Percentiles rank a stretch among this genome's conserved stretches.
Evolutionary conservation across 192 early-diverging fungal genomes (phyloP).

Genomic region (Lunasporangiospora selenospora): DNA sequence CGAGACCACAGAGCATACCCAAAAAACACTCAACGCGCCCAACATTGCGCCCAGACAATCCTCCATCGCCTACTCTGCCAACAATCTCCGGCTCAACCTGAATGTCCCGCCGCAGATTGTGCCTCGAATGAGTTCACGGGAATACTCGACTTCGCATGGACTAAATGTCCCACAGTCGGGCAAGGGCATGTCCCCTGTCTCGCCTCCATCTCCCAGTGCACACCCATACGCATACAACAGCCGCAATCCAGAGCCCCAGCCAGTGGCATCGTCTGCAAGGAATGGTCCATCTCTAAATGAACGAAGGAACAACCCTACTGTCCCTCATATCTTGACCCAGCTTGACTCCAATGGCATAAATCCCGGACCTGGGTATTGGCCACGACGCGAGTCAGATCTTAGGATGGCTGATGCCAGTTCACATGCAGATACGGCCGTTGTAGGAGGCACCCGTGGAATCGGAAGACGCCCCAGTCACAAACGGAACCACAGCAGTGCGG

Average conservation of each 20-base stretch:
- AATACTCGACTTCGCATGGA: constrained; percentile 35
- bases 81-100: constrained; percentile 19
- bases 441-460: constrained; percentile 39
- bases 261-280: constrained; percentile 1
- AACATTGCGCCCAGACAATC: constrained; percentile 37
- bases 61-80: constrained; percentile 39
- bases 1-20: constrained; percentile 32
- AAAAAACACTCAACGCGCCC: constrained; percentile 33
- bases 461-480: constrained; percentile 37
- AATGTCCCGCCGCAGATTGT: constrained; percentile 39
- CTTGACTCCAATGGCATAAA: constrained; percentile 2
- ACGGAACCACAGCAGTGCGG: constrained; percentile 43
- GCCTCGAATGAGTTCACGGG: constrained; percentile 34
- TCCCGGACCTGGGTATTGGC: too few relatives aligned
- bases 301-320: constrained; percentile 30
- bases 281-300: constrained; percentile 38
- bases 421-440: constrained; percentile 32
- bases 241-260: constrained; percentile 11
- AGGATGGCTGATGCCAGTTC: neutral
- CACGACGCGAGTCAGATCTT: too few relatives aligned
- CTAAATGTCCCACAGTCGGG: constrained; percentile 33
- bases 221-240: constrained; percentile 8
- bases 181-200: constrained; percentile 41
- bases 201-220: constrained; percentile 33
- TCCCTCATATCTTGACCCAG: constrained; percentile 44